Conservation (phyloP, 2,329 filamentous ascomycete genomes). For the Aureobasidium melanogenum region DNA sequence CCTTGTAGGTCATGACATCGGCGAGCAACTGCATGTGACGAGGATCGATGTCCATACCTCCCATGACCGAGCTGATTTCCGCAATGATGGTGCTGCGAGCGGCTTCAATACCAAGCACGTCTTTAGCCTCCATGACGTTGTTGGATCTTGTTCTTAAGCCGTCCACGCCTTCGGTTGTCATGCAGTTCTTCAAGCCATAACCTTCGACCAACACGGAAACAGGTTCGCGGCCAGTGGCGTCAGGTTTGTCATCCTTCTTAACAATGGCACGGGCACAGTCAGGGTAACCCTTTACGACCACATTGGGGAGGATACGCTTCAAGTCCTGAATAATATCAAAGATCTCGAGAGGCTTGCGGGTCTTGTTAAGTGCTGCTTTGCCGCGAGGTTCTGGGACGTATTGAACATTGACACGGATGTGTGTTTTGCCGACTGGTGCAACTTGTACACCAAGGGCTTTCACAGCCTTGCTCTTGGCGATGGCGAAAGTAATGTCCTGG, state of each 20-base stretch:
- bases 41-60: constrained; percentile 89
- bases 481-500: constrained; percentile 64
- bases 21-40: constrained; percentile 96
- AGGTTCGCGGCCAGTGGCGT: constrained; percentile 53
- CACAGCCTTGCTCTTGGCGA: constrained; percentile 73
- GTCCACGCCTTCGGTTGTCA: constrained; percentile 87
- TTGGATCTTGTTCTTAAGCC: constrained; percentile 69
- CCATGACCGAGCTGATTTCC: constrained; percentile 87
- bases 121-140: constrained; percentile 78
- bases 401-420: constrained; percentile 63
- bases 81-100: constrained; percentile 79
- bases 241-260: constrained; percentile 62
- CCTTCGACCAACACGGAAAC: constrained; percentile 71
- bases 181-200: constrained; percentile 79
- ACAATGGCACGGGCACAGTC: constrained; percentile 83
- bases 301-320: constrained; percentile 68
- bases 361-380: constrained; percentile 36
- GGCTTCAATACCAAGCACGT: constrained; percentile 90
- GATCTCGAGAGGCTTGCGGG: constrained; percentile 48
- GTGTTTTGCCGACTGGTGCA: constrained; percentile 19
- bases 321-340: constrained; percentile 74
- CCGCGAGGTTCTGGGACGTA: constrained; percentile 41
- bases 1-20: constrained; percentile 99
- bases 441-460: constrained; percentile 43
- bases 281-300: constrained; percentile 85